These are phyloP conservation scores for Eutrema heterophyllum DNA, from an alignment of 345 rosid genomes.

Conservation along the genomic window DNA sequence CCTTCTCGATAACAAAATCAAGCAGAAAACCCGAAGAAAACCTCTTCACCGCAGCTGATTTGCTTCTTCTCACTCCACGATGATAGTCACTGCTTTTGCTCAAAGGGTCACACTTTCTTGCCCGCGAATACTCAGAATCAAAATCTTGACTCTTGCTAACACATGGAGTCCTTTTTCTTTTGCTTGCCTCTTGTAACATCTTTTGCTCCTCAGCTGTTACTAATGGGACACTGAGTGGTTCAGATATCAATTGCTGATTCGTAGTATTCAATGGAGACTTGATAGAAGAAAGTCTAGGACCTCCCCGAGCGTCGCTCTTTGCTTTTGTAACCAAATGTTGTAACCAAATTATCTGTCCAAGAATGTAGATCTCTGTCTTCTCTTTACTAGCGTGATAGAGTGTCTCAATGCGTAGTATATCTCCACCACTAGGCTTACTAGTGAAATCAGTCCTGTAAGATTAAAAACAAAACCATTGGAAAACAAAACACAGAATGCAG, in stretches of 20 bases:
- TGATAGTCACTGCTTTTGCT: constrained; percentile 47
- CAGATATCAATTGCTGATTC: constrained; percentile 21
- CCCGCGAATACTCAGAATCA: constrained; percentile 31
- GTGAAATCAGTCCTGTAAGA: constrained; percentile 53
- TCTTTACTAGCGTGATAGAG: constrained; percentile 83
- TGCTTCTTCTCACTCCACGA: constrained; percentile 40
- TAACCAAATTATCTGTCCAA: constrained; percentile 77
- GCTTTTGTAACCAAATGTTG: constrained; percentile 64
- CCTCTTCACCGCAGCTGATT: constrained; percentile 32
- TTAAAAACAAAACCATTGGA: neutral
- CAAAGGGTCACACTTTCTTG: constrained; percentile 42
- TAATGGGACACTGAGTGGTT: constrained; percentile 19
- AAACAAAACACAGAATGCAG: neutral
- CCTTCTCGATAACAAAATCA: constrained; percentile 46
- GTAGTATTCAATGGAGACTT: constrained; percentile 16
- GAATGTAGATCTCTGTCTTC: constrained; percentile 72
- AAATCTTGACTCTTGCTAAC: constrained; percentile 49
- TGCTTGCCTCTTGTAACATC: constrained; percentile 33
- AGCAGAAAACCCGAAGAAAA: constrained; percentile 42
- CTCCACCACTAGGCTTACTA: constrained; percentile 45
- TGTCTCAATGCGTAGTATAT: constrained; percentile 69
- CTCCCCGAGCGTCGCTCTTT: constrained; percentile 26
- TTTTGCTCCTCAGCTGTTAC: constrained; percentile 39
- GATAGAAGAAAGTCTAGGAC: constrained; percentile 14
- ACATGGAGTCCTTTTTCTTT: constrained; percentile 25